phyloP scores from a whole-genome alignment of 2,329 filamentous ascomycete species.

The Aspergillus eucalypticola region DNA sequence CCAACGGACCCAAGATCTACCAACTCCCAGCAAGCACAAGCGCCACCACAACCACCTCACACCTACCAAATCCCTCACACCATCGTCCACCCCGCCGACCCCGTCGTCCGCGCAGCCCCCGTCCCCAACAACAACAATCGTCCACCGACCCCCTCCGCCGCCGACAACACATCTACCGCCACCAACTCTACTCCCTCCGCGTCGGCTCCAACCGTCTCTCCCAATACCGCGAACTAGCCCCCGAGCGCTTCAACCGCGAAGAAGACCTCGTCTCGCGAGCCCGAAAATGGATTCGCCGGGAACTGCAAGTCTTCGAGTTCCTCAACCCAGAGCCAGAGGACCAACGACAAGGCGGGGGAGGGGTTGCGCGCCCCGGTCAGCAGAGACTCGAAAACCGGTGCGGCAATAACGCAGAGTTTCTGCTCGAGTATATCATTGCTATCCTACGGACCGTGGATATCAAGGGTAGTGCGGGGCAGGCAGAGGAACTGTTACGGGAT shows the following conservation, averaged over 20 bases:
- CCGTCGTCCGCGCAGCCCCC: slow-evolving; percentile 26
- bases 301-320: slow-evolving; percentile 80
- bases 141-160: slow-evolving; percentile 53
- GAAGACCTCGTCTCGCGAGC: slow-evolving; percentile 72
- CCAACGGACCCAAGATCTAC: slow-evolving; percentile 60
- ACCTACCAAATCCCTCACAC: slow-evolving; percentile 7
- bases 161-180: slow-evolving; percentile 71
- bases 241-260: slow-evolving; percentile 64
- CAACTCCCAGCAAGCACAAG: slow-evolving; percentile 38
- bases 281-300: slow-evolving; percentile 77
- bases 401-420: slow-evolving; percentile 74
- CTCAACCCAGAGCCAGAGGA: slow-evolving; percentile 49
- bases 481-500: slow-evolving; percentile 75
- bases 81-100: slow-evolving; percentile 21
- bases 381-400: slow-evolving; percentile 46
- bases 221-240: slow-evolving; percentile 71
- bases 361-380: slow-evolving; percentile 28
- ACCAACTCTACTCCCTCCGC: slow-evolving; percentile 73
- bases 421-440: slow-evolving; percentile 82
- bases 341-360: neutral
- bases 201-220: slow-evolving; percentile 80
- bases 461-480: slow-evolving; percentile 74
- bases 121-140: slow-evolving; percentile 17
- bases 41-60: slow-evolving; percentile 15
- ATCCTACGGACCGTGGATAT: slow-evolving; percentile 82